Evolutionary conservation across 2,329 filamentous ascomycete species (phyloP), one percentile per base, ranked within the genome.

Genomic region (Aspergillus fructus): DNA sequence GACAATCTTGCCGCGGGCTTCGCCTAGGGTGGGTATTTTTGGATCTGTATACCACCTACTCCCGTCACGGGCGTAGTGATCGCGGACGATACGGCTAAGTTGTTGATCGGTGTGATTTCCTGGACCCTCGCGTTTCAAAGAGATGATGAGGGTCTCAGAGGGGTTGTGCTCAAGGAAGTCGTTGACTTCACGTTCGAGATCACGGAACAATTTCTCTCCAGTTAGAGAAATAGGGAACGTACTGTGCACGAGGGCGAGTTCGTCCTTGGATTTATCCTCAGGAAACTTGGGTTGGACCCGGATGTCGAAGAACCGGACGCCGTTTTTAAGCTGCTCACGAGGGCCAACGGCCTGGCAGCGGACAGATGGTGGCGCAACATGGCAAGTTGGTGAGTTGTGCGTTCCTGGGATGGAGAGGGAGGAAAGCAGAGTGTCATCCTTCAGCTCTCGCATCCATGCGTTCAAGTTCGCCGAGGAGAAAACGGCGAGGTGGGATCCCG

Each of bases 251-350:
- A 99, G 89, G 53, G 87, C 79, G 15, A 97, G 82, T 41, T 85
- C 82, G 70, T 91, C 86, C 62, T 85, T 84, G 60, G 81, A 79
- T 0, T 76, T 71, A 53, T 89, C 80, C 2, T 82, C 78, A 1
- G 85, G 81, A 52, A 79, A 79, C 30, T 82, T 79, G 2, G 86
- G 85, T 66, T 89, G 87, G 1, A 97, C 89, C 51, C 94, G 87
- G 61, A 99, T 85, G 72, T 99, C 94, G 64, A 99, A 87, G 80
- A 97, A 97, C 51, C 94, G 91, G 46, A 97, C 89, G 27, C 94
- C 94, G 71, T 96, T 93, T 56, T 87, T 81, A 27, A 99, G 85
- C 75, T 99, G 94, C 53, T 88, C 85, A 49, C 81, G 80, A 5
- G 96, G 82, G 59, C 85, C 81, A 17, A 93, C 91, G 34, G 90